phyloP scores from a whole-genome alignment of 2,329 filamentous ascomycete genomes.

The Chaetomiaceae sp. region DNA sequence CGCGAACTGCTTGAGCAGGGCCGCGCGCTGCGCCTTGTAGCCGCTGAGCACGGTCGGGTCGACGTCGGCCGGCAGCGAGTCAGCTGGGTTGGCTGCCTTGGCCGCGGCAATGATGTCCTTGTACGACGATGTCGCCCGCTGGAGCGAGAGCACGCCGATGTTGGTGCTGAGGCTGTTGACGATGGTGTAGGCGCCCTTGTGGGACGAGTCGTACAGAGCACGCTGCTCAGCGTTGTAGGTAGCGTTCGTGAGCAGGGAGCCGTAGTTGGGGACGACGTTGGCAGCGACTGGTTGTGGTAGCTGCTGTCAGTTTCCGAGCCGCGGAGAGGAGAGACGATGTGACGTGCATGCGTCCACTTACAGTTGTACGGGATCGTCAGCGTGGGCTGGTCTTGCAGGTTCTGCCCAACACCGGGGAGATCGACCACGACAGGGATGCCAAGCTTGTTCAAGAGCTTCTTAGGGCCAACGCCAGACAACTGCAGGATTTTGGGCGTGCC shows the following conservation, averaged over 20 bases:
- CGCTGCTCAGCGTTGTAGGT: conserved; percentile 30
- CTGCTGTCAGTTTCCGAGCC: background rate
- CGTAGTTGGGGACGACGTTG: conserved; percentile 27
- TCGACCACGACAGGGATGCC: conserved; percentile 37
- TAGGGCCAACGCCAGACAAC: conserved; percentile 42
- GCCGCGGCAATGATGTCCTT: conserved; percentile 24
- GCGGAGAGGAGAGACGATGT: conserved; percentile 11
- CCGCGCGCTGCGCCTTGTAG: conserved; percentile 30
- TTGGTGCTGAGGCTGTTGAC: conserved; percentile 25
- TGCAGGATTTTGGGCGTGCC: conserved; percentile 42
- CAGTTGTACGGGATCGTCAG: conserved; percentile 18
- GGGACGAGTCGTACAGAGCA: conserved; percentile 27
- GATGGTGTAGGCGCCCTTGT: conserved; percentile 29
- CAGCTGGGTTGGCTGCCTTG: conserved; percentile 26
- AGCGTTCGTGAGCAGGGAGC: conserved; percentile 27
- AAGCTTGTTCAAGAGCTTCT: conserved; percentile 30
- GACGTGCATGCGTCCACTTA: conserved; percentile 19
- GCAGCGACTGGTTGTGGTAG: conserved; percentile 14
- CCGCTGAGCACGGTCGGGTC: conserved; percentile 32
- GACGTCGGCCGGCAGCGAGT: conserved; percentile 29
- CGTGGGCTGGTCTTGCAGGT: conserved; percentile 37
- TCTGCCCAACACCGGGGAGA: conserved; percentile 43
- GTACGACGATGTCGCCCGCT: conserved; percentile 27
- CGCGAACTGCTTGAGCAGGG: conserved; percentile 28
- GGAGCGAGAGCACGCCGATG: conserved; percentile 29